Evolutionary conservation across 1,284 basidiomycete genomes (phyloP).

Genomic region (Cryptococcus deneoformans): DNA sequence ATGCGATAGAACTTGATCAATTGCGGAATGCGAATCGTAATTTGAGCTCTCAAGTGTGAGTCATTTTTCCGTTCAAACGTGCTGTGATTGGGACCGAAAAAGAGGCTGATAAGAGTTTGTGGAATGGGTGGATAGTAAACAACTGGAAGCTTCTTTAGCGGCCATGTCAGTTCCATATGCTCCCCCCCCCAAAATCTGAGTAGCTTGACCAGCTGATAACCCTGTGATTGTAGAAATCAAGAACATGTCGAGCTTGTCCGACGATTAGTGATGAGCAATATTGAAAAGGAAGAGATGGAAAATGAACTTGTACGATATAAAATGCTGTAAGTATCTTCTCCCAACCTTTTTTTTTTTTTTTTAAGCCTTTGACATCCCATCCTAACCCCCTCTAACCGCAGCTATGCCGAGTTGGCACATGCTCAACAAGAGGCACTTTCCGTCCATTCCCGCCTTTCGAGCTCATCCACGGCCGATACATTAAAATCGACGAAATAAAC

Average conservation of each 20-base stretch:
- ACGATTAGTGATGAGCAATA: constrained; percentile 78
- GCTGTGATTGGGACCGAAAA: too few species aligned
- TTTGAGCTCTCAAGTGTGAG: constrained; percentile 75
- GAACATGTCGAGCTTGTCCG: constrained; percentile 60
- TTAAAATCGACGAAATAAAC: too few species aligned
- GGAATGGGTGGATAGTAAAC: constrained; percentile 51
- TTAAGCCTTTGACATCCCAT: neutral
- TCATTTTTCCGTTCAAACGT: constrained; percentile 8
- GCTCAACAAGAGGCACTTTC: constrained; percentile 69
- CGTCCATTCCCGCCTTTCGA: constrained; percentile 13
- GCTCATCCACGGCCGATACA: too few species aligned
- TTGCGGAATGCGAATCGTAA: constrained; percentile 72
- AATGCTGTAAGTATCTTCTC: constrained; percentile 61
- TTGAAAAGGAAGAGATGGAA: constrained; percentile 86
- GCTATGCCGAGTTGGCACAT: constrained; percentile 87
- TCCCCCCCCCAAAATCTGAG: neutral
- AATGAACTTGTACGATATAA: constrained; percentile 88
- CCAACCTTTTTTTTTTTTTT: constrained; percentile 1
- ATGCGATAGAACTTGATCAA: constrained; percentile 68
- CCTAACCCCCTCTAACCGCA: constrained; percentile 35
- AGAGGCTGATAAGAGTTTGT: neutral
- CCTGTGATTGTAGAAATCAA: constrained; percentile 27
- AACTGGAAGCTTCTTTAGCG: constrained; percentile 69
- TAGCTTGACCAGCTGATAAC: neutral
- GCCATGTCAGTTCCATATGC: constrained; percentile 62